Conservation (phyloP, 805 yeast genomes). For the Teunomyces barrocoloradensis region DNA sequence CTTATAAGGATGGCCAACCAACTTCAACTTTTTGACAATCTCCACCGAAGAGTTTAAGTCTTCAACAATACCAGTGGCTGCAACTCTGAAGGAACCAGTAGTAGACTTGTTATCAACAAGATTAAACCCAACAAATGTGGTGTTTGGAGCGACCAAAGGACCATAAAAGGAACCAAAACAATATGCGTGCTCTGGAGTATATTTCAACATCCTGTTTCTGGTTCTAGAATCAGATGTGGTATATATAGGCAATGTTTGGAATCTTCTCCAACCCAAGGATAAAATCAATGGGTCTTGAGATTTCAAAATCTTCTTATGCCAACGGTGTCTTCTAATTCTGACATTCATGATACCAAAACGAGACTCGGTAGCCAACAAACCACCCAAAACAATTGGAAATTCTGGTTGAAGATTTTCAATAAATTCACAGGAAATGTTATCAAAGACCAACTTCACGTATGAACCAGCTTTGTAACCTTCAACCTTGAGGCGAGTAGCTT, state of each 20-base stretch:
- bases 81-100: slow-evolving; percentile 87
- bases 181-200: slow-evolving; percentile 97
- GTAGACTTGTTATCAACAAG: slow-evolving; percentile 80
- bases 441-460: slow-evolving; percentile 85
- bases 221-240: slow-evolving; percentile 98
- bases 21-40: slow-evolving; percentile 91
- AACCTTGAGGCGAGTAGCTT: slow-evolving; percentile 69
- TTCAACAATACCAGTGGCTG: slow-evolving; percentile 95
- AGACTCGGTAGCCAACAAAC: slow-evolving; percentile 84
- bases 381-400: slow-evolving; percentile 87
- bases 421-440: slow-evolving; percentile 84
- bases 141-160: slow-evolving; percentile 94
- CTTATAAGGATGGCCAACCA: slow-evolving; percentile 93
- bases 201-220: slow-evolving; percentile 94
- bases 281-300: slow-evolving; percentile 93
- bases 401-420: slow-evolving; percentile 81
- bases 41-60: slow-evolving; percentile 89
- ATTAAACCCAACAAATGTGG: slow-evolving; percentile 95
- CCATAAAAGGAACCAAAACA: slow-evolving; percentile 96
- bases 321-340: slow-evolving; percentile 94
- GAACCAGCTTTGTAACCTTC: slow-evolving; percentile 95
- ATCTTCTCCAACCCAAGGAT: slow-evolving; percentile 97
- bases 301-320: slow-evolving; percentile 96
- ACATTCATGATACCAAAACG: slow-evolving; percentile 91
- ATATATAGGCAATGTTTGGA: slow-evolving; percentile 93